Evolutionary conservation across 2,329 filamentous ascomycete species (phyloP).

Genomic region (Diplodia sapinea): DNA sequence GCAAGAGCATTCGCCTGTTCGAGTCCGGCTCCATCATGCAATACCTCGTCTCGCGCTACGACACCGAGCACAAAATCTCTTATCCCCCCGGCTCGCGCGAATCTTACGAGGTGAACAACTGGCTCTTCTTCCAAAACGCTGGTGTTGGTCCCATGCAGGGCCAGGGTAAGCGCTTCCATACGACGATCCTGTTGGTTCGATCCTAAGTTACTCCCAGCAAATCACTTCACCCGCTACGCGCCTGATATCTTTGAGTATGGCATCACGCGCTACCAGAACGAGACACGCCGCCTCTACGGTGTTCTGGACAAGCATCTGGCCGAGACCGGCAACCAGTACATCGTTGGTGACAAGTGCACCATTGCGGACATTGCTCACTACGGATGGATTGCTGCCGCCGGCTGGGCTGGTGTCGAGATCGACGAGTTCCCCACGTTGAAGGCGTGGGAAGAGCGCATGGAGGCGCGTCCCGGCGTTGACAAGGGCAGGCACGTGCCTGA

Average conservation of each 20-base stretch:
- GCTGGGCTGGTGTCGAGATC: slow-evolving; percentile 70
- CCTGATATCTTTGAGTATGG: slow-evolving; percentile 83
- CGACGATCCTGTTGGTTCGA: not conserved
- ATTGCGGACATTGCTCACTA: slow-evolving; percentile 80
- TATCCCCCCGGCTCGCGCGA: slow-evolving; percentile 73
- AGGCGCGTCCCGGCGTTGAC: slow-evolving; percentile 72
- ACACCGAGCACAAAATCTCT: slow-evolving; percentile 80
- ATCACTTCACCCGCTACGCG: slow-evolving; percentile 67
- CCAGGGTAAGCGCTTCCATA: slow-evolving; percentile 4
- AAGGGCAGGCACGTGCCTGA: slow-evolving; percentile 75
- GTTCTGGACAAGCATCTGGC: slow-evolving; percentile 75
- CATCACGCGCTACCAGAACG: slow-evolving; percentile 80
- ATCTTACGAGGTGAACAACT: slow-evolving; percentile 79
- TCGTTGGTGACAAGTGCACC: slow-evolving; percentile 64
- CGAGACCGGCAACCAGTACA: slow-evolving; percentile 55
- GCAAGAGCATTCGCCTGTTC: slow-evolving; percentile 75
- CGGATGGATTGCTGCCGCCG: slow-evolving; percentile 72
- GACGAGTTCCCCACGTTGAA: slow-evolving; percentile 76
- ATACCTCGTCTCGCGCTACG: slow-evolving; percentile 83
- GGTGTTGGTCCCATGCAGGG: slow-evolving; percentile 83
- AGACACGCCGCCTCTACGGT: slow-evolving; percentile 80
- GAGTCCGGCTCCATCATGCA: slow-evolving; percentile 84
- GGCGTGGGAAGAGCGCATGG: slow-evolving; percentile 76
- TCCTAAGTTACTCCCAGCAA: slow-evolving; percentile 46
- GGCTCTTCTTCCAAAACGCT: slow-evolving; percentile 75